Evolutionary conservation across 176 grass and related monocot genomes (phyloP).

Genomic region (Aegilops umbellulata): DNA sequence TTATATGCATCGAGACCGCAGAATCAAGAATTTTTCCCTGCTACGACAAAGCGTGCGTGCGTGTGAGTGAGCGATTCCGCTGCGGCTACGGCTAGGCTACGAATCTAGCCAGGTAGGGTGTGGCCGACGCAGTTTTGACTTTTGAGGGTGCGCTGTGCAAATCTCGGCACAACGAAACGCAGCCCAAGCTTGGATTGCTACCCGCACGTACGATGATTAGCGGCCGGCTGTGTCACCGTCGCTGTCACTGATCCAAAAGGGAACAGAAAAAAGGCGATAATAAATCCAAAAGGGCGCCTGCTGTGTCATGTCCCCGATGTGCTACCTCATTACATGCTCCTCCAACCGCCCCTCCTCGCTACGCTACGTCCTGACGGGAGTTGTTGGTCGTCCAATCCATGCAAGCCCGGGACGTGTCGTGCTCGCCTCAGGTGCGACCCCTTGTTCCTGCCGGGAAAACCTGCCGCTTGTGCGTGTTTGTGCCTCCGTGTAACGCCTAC

Average conservation of each 20-base stretch:
- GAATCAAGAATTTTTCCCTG: not conserved
- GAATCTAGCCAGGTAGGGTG: not conserved
- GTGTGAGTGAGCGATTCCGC: not conserved
- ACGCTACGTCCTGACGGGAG: too few species aligned
- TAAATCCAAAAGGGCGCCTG: not conserved
- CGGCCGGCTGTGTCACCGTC: not conserved
- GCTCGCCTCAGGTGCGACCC: not conserved
- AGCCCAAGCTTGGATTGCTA: not conserved
- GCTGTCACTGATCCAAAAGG: not conserved
- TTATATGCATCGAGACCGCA: not conserved
- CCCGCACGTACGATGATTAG: too few species aligned
- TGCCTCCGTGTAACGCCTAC: not conserved
- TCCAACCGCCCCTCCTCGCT: not conserved
- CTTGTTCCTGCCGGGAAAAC: constrained; percentile 1
- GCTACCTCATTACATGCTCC: not conserved
- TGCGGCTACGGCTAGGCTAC: not conserved
- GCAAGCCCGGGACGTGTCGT: not conserved
- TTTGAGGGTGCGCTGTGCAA: too few species aligned
- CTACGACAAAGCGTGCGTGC: not conserved
- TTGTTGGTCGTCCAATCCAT: too few species aligned
- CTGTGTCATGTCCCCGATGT: not conserved
- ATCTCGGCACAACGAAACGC: not conserved
- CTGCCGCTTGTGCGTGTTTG: not conserved
- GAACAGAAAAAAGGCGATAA: not conserved
- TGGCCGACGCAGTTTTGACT: not conserved